Evolutionary conservation across 2,329 filamentous ascomycete genomes (phyloP), one percentile per base, ranked within the genome.

Genomic region (Monilinia laxa): DNA sequence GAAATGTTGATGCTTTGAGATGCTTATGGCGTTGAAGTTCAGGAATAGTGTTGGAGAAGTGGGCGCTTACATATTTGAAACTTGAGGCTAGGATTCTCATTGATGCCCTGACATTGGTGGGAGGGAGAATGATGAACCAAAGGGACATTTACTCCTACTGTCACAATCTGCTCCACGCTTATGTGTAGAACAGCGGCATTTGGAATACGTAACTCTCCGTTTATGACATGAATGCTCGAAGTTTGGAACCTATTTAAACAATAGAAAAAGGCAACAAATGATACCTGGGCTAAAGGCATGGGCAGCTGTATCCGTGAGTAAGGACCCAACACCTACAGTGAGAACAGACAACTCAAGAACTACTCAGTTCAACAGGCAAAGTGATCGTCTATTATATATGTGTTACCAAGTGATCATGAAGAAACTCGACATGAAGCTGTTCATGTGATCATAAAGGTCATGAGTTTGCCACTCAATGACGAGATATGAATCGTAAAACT

Each of bases 11-110:
- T 23, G 47, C 25, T 65, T 60, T 35, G 35, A 57, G 47, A 60
- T 60, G 63, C 31, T 25, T 35, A 60, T 53, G 14, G 23, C 35
- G 45, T 45, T 23, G 45, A 28, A 28, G 18, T 40, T 25, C 40
- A 65, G 42, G 31, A 58, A 64, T 64, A 64, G 62, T 42, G 23
- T 51, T 57, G 20, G 14, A 56, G 45, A 25, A 60, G 14, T 60
- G 35, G 54, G 63, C 63, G 55, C 54, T 65, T 65, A 9, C 31
- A 35, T 9, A 5, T 35, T 35, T 9, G 7, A 35, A 35, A 59
- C 23, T 52, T 52, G 54, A 47, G 28, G 25, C n/a, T 47, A 35
- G 31, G 31, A 35, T 35, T 35, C 31, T 9, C 31, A 14, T 64
- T 40, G 3, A 35, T 45, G 25, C 14, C 20, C 38, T 25, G 40